phyloP scores from a whole-genome alignment of 192 early-diverging fungal species.

The Funneliformis mosseae region DNA sequence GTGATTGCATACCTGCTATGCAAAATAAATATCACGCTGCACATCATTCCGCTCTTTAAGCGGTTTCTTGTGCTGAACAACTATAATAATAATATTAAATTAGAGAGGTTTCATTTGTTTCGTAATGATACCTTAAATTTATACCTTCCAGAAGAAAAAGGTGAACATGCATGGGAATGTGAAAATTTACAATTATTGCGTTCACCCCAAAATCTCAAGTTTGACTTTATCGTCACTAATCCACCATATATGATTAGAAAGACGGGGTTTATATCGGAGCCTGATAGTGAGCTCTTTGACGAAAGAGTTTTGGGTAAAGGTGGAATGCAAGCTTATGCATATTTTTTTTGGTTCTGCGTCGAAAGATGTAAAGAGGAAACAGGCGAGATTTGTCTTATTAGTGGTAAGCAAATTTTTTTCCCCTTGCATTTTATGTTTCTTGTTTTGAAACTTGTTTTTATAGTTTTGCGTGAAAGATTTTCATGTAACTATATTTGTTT shows the following conservation, averaged over 20 bases:
- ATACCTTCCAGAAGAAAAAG: constrained; percentile 35
- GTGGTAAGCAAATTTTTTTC: constrained; percentile 37
- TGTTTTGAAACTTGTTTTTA: constrained; percentile 19
- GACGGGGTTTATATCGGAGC: constrained; percentile 54
- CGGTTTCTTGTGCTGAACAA: constrained; percentile 19
- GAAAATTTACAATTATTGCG: constrained; percentile 44
- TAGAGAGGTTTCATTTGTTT: constrained; percentile 50
- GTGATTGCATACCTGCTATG: constrained; percentile 54
- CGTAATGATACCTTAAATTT: constrained; percentile 58
- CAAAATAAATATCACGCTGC: constrained; percentile 52
- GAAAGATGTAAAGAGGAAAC: constrained; percentile 47
- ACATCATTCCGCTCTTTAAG: constrained; percentile 52
- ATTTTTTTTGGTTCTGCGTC: constrained; percentile 61
- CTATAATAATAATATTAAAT: not conserved
- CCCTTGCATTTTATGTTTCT: not conserved
- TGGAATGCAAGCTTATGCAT: constrained; percentile 60
- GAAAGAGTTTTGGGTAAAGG: constrained; percentile 48
- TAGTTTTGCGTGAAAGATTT: not conserved
- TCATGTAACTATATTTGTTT: not conserved
- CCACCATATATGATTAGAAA: constrained; percentile 65
- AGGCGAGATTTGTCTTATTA: constrained; percentile 58
- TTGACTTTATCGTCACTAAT: constrained; percentile 63
- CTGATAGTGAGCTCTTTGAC: constrained; percentile 54
- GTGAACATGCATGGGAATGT: constrained; percentile 44
- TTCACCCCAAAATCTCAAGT: constrained; percentile 44